phyloP scores from a whole-genome alignment of 176 grass and related monocot genomes.

The Carex cristatella region DNA sequence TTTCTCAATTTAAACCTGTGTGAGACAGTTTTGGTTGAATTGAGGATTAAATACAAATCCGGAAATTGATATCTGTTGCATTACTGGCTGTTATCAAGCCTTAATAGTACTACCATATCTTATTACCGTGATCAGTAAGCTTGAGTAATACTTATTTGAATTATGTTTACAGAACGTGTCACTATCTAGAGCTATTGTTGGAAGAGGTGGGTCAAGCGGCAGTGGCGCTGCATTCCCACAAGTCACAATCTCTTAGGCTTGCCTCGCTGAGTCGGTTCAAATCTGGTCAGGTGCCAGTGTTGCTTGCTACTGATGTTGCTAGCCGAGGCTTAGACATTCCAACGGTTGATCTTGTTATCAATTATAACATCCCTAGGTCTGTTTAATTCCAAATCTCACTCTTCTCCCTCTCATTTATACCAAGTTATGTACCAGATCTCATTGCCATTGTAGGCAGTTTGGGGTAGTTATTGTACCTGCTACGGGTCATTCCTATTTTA shows the following conservation, averaged over 20 bases:
- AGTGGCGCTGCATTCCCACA: slow-evolving; percentile 88
- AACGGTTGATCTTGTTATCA: slow-evolving; percentile 97
- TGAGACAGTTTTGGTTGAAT: background rate
- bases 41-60: background rate
- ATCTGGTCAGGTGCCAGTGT: slow-evolving; percentile 57
- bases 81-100: background rate
- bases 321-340: slow-evolving; percentile 98
- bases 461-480: background rate
- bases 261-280: slow-evolving; percentile 65
- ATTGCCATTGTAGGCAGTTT: background rate
- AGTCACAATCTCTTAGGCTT: slow-evolving; percentile 67
- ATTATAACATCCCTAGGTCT: slow-evolving; percentile 84
- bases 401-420: background rate
- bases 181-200: slow-evolving; percentile 62
- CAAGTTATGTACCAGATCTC: background rate
- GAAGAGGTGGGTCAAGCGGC: slow-evolving; percentile 56
- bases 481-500: slow-evolving; percentile 1
- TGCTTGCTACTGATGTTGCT: slow-evolving; percentile 77
- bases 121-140: background rate
- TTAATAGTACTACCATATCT: background rate
- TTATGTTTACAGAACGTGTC: slow-evolving; percentile 52
- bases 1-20: background rate
- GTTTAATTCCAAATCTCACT: background rate
- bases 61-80: background rate
- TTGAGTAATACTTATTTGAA: background rate